phyloP scores from a whole-genome alignment of 805 yeast species.

The Spathaspora sp. region DNA sequence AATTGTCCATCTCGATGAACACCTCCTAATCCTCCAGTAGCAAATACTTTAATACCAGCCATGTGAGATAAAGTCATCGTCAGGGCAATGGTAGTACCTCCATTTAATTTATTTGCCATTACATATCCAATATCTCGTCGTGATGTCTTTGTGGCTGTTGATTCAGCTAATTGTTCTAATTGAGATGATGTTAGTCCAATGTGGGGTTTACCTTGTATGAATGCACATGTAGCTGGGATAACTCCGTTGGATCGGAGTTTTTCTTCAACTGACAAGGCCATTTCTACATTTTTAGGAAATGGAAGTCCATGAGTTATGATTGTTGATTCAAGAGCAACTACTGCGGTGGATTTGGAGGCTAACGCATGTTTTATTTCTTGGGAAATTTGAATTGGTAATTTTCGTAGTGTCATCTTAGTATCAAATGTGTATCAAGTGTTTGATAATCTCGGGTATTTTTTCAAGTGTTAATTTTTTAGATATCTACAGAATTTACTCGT shows the following conservation, averaged over 20 bases:
- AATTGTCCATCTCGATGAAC: slow-evolving; percentile 76
- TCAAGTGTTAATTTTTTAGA: neutral
- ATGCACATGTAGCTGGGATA: slow-evolving; percentile 82
- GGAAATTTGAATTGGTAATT: slow-evolving; percentile 21
- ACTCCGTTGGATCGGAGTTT: slow-evolving; percentile 61
- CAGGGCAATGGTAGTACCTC: slow-evolving; percentile 89
- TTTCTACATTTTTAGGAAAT: slow-evolving; percentile 65
- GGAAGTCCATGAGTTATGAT: slow-evolving; percentile 90
- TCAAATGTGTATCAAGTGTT: neutral
- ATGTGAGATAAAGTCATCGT: slow-evolving; percentile 76
- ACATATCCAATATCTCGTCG: slow-evolving; percentile 75
- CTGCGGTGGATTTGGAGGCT: slow-evolving; percentile 47
- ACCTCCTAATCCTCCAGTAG: slow-evolving; percentile 93
- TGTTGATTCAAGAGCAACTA: slow-evolving; percentile 83
- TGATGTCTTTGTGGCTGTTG: slow-evolving; percentile 58
- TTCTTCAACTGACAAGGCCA: slow-evolving; percentile 69
- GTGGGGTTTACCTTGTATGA: slow-evolving; percentile 64
- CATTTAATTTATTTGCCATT: slow-evolving; percentile 59
- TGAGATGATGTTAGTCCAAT: slow-evolving; percentile 66
- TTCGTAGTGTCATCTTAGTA: neutral
- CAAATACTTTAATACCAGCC: slow-evolving; percentile 82
- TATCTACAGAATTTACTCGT: too few relatives aligned
- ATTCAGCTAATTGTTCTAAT: slow-evolving; percentile 38
- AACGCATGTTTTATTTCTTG: slow-evolving; percentile 67
- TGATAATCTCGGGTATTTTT: too few relatives aligned